Evolutionary conservation across 2,329 filamentous ascomycete genomes (phyloP), one percentile per base, ranked within the genome.

Genomic region (Penicillium sp.): DNA sequence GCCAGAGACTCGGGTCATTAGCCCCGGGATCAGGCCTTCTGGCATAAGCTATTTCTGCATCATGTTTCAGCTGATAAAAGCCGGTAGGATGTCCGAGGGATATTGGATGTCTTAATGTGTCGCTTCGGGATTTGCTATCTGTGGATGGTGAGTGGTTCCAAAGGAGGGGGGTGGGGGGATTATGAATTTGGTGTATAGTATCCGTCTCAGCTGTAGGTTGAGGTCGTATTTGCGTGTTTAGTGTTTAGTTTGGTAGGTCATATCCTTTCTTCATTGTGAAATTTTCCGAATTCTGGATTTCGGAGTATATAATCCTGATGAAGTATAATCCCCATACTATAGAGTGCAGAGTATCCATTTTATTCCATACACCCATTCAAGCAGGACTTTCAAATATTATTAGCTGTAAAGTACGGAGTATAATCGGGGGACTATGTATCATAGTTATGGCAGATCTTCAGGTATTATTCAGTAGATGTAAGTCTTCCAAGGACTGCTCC

Each of bases 21-120:
- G 53, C 38, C 26, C 37, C 33, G 40, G 52, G 53, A 51, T 51
- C 53, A 41, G 53, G 40, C 53, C 53, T 55, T 51, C 40, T 51
- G 40, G 33, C 40, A 35, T 55, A 41, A 36, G 28, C 47, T 44
- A 55, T 55, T 38, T 45, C 33, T n/a, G 40, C 19, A 30, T 1
- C 12, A 30, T 51, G 47, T 55, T 55, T 44, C 38, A 45, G 41
- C 12, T 38, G 53, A 51, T 36, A n/a, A 14, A 2, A 30, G 16
- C n/a, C 22, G 14, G 35, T 49, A 12, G 31, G 14, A 6, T 30
- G 8, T 38, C 7, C 10, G 9, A 31, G 9, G 17, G 42, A 44
- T 17, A 30, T 22, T 31, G 17, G 43, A 28, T 28, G n/a, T 35
- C 9, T 31, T 44, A 12, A 35, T 33, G 19, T 35, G 19, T 45